Conservation (phyloP, 257 asterid genomes). For the Solanum rostratum region DNA sequence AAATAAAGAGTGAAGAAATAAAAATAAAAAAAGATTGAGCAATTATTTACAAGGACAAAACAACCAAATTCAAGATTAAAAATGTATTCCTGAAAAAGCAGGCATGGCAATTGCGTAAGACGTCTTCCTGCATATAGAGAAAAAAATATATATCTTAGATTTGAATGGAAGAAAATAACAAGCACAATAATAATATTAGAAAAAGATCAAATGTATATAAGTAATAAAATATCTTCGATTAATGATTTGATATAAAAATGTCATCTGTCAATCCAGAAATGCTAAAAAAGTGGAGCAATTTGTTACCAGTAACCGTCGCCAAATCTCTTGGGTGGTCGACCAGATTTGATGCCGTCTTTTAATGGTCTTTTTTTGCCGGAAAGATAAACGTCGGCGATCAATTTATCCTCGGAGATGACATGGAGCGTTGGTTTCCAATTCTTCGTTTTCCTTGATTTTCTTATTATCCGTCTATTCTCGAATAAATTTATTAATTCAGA, state of each 20-base stretch:
- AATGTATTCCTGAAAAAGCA: neutral
- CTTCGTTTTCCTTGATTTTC: neutral
- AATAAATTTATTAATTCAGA: neutral
- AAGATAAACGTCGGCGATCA: neutral
- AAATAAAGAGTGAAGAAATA: neutral
- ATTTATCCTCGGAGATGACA: neutral
- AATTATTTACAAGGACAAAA: neutral
- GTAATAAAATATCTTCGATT: too few species aligned
- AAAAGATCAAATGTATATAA: too few species aligned
- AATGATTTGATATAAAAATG: too few species aligned
- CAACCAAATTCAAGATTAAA: neutral
- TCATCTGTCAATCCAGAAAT: too few species aligned
- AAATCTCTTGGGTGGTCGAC: neutral
- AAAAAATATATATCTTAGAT: neutral
- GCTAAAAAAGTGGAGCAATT: neutral
- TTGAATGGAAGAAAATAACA: neutral
- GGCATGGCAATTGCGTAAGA: neutral
- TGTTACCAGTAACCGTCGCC: neutral
- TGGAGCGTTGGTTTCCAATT: neutral
- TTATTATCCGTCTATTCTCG: neutral
- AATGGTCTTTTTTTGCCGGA: neutral
- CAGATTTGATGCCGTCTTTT: neutral
- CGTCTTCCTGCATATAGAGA: neutral
- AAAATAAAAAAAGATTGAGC: neutral
- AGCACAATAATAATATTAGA: too few species aligned